Evolutionary conservation across 2,329 filamentous ascomycete genomes (phyloP).

Genomic region (Aspergillus ibericus): DNA sequence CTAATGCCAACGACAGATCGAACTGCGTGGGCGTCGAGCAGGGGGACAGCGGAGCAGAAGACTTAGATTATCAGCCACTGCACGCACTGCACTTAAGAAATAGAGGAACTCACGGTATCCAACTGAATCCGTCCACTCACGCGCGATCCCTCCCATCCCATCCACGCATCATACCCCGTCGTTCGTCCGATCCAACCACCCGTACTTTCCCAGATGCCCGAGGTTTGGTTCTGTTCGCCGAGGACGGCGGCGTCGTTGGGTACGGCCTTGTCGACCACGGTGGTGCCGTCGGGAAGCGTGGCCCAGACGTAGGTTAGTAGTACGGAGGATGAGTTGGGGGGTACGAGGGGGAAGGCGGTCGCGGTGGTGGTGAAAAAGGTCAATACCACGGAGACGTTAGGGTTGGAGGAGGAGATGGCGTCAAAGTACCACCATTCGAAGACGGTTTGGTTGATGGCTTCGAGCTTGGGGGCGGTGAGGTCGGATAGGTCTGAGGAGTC

Average conservation of each 20-base stretch:
- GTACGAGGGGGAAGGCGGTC: constrained; percentile 40
- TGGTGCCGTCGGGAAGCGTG: constrained; percentile 25
- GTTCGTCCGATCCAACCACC: not conserved
- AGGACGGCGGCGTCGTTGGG: not conserved
- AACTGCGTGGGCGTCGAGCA: constrained; percentile 1
- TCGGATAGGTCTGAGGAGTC: constrained; percentile 4
- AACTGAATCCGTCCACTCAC: constrained; percentile 11
- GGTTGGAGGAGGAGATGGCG: constrained; percentile 29
- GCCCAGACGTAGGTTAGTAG: constrained; percentile 29
- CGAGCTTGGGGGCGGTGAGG: constrained; percentile 30
- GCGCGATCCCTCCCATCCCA: constrained; percentile 5
- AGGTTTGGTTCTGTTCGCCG: not conserved
- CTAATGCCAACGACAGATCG: not conserved
- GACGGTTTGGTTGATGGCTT: constrained; percentile 27
- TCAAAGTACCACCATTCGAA: constrained; percentile 48
- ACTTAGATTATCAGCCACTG: not conserved
- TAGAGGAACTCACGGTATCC: constrained; percentile 3
- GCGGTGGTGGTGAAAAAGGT: constrained; percentile 34
- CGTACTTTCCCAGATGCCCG: not conserved
- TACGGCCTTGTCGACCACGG: not conserved
- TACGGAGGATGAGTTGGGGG: constrained; percentile 13
- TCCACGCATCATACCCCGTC: constrained; percentile 8
- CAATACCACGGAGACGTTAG: constrained; percentile 29
- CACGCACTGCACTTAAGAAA: too few relatives aligned
- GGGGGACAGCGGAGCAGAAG: constrained; percentile 1